Evolutionary conservation across 2,329 filamentous ascomycete species (phyloP).

Genomic region (Calycina marina): DNA sequence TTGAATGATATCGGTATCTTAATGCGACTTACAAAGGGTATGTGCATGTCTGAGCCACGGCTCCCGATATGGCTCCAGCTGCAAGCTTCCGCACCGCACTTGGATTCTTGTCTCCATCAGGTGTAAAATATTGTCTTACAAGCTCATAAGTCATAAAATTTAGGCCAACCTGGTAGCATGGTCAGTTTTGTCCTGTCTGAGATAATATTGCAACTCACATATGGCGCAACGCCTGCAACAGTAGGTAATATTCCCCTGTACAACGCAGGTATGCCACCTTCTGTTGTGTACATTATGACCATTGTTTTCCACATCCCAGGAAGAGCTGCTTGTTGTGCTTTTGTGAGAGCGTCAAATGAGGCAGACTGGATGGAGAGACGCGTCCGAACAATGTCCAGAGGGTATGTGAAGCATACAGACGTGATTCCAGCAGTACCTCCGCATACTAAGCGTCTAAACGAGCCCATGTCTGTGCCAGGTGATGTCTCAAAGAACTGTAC

Average conservation of each 20-base stretch:
- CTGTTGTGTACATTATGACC: conserved; percentile 71
- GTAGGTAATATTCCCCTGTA: conserved; percentile 92
- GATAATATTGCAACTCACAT: conserved; percentile 39
- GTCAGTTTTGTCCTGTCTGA: conserved; percentile 6
- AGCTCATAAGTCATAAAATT: conserved; percentile 99
- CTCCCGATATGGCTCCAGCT: conserved; percentile 88
- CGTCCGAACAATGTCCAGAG: conserved; percentile 92
- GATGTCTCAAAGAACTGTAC: conserved; percentile 57
- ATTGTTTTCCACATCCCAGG: conserved; percentile 90
- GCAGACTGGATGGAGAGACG: conserved; percentile 91
- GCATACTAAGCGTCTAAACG: conserved; percentile 68
- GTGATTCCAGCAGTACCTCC: conserved; percentile 89
- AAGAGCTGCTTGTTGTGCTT: conserved; percentile 45
- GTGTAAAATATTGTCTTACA: conserved; percentile 69
- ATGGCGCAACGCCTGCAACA: conserved; percentile 87
- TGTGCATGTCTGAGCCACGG: conserved; percentile 91
- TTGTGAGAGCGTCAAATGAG: conserved; percentile 69
- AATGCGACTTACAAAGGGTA: conserved; percentile 72
- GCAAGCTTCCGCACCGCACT: conserved; percentile 65
- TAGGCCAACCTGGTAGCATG: conserved; percentile 54
- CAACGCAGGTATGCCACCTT: conserved; percentile 73
- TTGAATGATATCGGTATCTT: conserved; percentile 5
- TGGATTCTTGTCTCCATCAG: conserved; percentile 76
- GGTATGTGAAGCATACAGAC: conserved; percentile 89
- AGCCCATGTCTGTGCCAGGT: conserved; percentile 58